Percentiles rank a stretch among this genome's conserved stretches.
phyloP scores from a whole-genome alignment of 345 rosid species.

The Populus tremula region DNA sequence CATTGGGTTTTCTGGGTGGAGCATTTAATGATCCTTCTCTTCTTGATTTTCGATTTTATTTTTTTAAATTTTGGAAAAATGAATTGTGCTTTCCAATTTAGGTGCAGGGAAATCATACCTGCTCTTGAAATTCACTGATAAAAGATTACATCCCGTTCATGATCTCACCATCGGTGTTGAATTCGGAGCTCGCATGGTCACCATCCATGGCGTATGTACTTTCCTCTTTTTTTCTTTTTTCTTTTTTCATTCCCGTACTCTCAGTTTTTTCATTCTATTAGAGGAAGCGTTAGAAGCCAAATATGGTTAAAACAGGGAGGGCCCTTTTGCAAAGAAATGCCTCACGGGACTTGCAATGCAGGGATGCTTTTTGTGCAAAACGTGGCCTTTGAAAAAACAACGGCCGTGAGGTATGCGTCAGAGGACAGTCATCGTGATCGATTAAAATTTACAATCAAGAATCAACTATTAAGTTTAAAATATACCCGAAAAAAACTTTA shows the following conservation, averaged over 20 bases:
- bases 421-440: neutral
- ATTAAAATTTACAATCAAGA: too few relatives aligned
- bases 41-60: neutral
- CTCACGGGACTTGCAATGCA: neutral
- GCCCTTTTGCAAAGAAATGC: neutral
- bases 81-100: neutral
- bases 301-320: neutral
- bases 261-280: neutral
- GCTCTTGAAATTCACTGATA: neutral
- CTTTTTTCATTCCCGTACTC: too few relatives aligned
- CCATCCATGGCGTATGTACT: neutral
- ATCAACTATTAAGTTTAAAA: too few relatives aligned
- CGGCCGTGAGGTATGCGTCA: too few relatives aligned
- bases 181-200: conserved; percentile 12
- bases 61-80: neutral
- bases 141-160: neutral
- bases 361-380: neutral
- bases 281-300: neutral
- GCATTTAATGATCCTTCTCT: neutral
- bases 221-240: too few relatives aligned
- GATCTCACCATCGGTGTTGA: conserved; percentile 18
- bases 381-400: neutral
- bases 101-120: conserved; percentile 4
- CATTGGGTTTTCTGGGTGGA: too few relatives aligned
- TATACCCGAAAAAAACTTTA: too few relatives aligned